phyloP scores from a whole-genome alignment of 352 stramenopile species.

The Pythium vanterpoolii region DNA sequence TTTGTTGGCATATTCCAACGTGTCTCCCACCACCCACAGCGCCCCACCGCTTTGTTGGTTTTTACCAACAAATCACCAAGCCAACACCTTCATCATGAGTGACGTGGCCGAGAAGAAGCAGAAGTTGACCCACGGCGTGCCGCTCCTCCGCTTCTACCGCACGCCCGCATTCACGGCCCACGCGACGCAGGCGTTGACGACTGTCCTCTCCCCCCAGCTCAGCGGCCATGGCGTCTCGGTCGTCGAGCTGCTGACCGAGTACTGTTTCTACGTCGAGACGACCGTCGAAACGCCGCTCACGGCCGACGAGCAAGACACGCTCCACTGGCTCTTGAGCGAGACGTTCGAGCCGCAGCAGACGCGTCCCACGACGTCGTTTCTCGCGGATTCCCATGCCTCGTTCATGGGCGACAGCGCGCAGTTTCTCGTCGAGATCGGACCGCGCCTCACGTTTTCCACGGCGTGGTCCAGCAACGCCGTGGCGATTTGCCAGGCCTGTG shows the following conservation, averaged over 20 bases:
- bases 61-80: not conserved
- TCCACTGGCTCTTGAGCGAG: conserved; percentile 96
- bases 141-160: conserved; percentile 75
- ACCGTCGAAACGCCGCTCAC: conserved; percentile 30
- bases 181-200: conserved; percentile 49
- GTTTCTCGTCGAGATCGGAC: conserved; percentile 95
- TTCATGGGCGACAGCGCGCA: conserved; percentile 22
- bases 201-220: conserved; percentile 34
- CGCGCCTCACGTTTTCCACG: conserved; percentile 97
- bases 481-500: conserved; percentile 95
- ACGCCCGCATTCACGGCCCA: conserved; percentile 69
- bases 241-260: conserved; percentile 88
- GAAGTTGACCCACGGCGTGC: conserved; percentile 41
- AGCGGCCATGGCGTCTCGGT: conserved; percentile 26
- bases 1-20: conserved; percentile 21
- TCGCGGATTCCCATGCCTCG: conserved; percentile 24
- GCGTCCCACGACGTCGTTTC: conserved; percentile 49
- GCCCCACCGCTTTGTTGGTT: not conserved
- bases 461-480: conserved; percentile 98
- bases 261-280: conserved; percentile 96
- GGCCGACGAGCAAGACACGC: conserved; percentile 52
- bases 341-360: conserved; percentile 94
- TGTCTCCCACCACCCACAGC: conserved; percentile 19
- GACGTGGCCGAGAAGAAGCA: conserved; percentile 64
- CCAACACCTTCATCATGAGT: not conserved